A percentile compares a stretch with the other conserved stretches of the same genome.
Evolutionary conservation across 78 protist species (phyloP).

Genomic region (Trichosphaerium sp.): DNA sequence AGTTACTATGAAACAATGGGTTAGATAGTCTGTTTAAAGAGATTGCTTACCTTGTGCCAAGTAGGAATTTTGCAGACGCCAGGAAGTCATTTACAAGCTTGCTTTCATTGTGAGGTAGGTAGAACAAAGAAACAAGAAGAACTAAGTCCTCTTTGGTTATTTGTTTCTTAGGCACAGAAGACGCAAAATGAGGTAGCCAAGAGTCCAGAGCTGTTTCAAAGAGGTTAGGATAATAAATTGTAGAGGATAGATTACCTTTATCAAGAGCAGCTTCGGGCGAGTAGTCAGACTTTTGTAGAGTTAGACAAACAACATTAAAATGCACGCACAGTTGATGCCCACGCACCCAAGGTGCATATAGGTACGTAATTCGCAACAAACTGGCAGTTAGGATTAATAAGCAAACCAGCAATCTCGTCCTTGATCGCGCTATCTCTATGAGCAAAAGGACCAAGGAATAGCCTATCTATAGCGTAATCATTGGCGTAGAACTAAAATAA

Average conservation of each 20-base stretch:
- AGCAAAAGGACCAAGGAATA: not conserved
- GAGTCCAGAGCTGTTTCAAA: not conserved
- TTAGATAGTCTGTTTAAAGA: too few relatives aligned
- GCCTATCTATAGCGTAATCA: not conserved
- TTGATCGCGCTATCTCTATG: not conserved
- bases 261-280: too few relatives aligned
- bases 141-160: not conserved
- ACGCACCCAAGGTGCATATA: not conserved
- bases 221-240: too few relatives aligned
- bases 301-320: not conserved
- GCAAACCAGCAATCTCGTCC: not conserved
- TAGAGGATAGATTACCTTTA: too few relatives aligned
- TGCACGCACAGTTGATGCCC: not conserved
- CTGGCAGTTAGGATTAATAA: constrained; percentile 3
- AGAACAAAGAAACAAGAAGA: not conserved
- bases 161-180: not conserved
- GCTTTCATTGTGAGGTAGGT: not conserved
- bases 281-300: too few relatives aligned
- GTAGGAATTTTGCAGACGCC: not conserved
- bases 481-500: too few relatives aligned
- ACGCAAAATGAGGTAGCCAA: not conserved
- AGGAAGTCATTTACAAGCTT: not conserved
- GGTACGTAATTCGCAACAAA: not conserved
- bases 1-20: too few relatives aligned
- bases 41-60: too few relatives aligned